A percentile compares a stretch with the other conserved stretches of the same genome.
Evolutionary conservation across 2,329 filamentous ascomycete species (phyloP).

Genomic region (Ascochyta rabiei): DNA sequence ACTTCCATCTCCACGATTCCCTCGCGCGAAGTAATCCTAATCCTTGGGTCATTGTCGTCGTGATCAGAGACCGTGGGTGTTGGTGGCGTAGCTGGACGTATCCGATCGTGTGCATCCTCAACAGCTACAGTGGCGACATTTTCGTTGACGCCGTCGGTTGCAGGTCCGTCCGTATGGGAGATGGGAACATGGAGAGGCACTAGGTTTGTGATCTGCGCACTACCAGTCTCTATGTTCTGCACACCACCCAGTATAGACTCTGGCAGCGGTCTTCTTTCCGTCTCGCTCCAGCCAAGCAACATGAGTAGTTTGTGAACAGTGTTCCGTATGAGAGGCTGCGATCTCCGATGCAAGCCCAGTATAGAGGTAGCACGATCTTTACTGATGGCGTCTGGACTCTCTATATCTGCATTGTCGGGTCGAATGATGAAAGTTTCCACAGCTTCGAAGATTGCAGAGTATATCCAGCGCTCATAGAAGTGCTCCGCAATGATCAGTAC

Average conservation of each 20-base stretch:
- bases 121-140: slow-evolving; percentile 18
- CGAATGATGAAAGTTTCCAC: slow-evolving; percentile 38
- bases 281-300: slow-evolving; percentile 34
- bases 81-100: slow-evolving; percentile 30
- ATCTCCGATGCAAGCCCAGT: slow-evolving; percentile 31
- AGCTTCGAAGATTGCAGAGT: slow-evolving; percentile 36
- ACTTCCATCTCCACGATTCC: slow-evolving; percentile 49
- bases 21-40: slow-evolving; percentile 48
- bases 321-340: slow-evolving; percentile 28
- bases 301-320: slow-evolving; percentile 32
- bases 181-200: slow-evolving; percentile 31
- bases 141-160: slow-evolving; percentile 4
- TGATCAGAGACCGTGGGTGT: slow-evolving; percentile 36
- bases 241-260: slow-evolving; percentile 2
- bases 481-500: slow-evolving; percentile 35
- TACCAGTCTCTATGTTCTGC: slow-evolving; percentile 27
- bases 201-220: slow-evolving; percentile 29
- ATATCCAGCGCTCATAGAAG: slow-evolving; percentile 35
- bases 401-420: slow-evolving; percentile 39
- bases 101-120: slow-evolving; percentile 15
- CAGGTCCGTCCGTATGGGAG: slow-evolving; percentile 9
- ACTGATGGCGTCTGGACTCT: slow-evolving; percentile 27
- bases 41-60: slow-evolving; percentile 43
- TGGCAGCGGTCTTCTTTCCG: slow-evolving; percentile 1
- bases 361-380: slow-evolving; percentile 30